These are phyloP conservation scores for Malassezia japonica DNA, from an alignment of 1,284 basidiomycete genomes.

Conservation along the genomic window DNA sequence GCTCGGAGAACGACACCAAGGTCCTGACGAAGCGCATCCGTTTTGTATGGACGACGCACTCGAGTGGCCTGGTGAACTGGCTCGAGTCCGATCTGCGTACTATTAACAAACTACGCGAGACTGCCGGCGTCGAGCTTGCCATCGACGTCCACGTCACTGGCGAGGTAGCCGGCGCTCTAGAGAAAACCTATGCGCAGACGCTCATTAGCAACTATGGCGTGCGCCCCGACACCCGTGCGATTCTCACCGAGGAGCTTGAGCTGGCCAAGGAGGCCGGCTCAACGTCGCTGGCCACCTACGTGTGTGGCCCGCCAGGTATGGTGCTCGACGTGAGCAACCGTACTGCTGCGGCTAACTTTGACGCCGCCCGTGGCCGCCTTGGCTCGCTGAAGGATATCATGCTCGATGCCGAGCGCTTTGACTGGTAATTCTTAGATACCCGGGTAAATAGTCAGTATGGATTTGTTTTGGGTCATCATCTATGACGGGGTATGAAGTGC, in stretches of 20 bases:
- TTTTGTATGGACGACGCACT: constrained; percentile 7
- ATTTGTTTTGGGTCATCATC: too few species aligned
- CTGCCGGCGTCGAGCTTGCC: background rate
- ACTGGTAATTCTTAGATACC: background rate
- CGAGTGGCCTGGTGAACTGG: constrained; percentile 4
- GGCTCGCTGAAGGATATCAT: background rate
- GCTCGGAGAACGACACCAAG: background rate
- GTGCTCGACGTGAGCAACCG: background rate
- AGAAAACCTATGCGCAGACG: background rate
- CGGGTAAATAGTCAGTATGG: too few species aligned
- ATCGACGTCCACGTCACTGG: background rate
- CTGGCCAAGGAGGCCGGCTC: background rate
- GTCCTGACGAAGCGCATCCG: background rate
- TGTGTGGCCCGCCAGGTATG: background rate
- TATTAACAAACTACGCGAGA: background rate
- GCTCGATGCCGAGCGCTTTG: background rate
- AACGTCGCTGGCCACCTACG: background rate
- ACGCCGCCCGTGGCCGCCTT: background rate
- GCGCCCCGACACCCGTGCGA: background rate
- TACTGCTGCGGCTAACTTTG: background rate
- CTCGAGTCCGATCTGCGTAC: background rate
- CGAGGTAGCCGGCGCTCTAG: background rate
- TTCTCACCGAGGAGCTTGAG: background rate
- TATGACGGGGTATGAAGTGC: too few species aligned
- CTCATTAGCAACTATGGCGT: background rate